Conservation (phyloP, 2,329 filamentous ascomycete genomes). For the Paecilomyces fulvus region DNA sequence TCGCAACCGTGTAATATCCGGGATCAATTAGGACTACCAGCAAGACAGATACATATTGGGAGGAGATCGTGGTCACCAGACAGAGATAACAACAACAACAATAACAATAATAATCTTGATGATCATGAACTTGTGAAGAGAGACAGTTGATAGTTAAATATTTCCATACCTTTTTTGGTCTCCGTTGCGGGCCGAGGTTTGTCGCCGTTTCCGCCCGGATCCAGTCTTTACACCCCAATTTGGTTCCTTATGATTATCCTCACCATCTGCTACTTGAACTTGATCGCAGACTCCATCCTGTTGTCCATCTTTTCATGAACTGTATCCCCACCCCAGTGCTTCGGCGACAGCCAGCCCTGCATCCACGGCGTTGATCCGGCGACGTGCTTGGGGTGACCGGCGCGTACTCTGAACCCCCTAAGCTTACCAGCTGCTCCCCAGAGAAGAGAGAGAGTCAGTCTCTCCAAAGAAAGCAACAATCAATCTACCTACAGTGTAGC, state of each 20-base stretch:
- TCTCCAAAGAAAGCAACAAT: background rate
- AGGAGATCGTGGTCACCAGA: background rate
- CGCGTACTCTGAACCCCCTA: background rate
- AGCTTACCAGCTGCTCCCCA: background rate
- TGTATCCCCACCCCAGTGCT: background rate
- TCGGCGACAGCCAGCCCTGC: background rate
- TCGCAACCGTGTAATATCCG: background rate
- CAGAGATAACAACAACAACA: background rate
- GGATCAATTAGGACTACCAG: background rate
- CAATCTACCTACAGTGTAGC: background rate
- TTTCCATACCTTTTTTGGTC: background rate
- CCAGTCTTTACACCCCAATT: background rate
- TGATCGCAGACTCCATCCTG: background rate
- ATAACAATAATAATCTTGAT: background rate
- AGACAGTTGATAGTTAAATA: too few relatives aligned
- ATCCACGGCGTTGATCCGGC: background rate
- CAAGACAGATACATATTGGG: too few relatives aligned
- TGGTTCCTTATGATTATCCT: background rate
- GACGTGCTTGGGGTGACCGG: background rate
- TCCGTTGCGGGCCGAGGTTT: background rate
- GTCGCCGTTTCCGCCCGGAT: background rate
- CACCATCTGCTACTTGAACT: background rate
- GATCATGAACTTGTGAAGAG: background rate
- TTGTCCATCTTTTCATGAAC: background rate
- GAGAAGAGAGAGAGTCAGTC: background rate